These are phyloP conservation scores for Penicillium hesseltinei DNA, from an alignment of 2,329 filamentous ascomycete species.

Conservation along the genomic window DNA sequence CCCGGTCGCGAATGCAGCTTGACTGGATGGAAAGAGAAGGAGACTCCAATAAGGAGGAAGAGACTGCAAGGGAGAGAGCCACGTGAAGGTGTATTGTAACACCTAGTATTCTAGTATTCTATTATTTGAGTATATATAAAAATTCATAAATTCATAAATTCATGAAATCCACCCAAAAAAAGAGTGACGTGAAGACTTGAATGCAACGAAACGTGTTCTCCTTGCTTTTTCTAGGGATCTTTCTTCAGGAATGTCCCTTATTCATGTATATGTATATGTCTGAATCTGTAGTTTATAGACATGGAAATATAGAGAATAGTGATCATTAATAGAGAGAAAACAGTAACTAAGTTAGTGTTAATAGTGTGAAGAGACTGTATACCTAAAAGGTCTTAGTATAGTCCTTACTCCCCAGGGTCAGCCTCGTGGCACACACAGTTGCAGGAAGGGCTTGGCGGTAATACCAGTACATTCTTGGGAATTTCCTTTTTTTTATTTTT, in stretches of 20 bases:
- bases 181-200: conserved; percentile 6
- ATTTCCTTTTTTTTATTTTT: neutral
- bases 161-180: neutral
- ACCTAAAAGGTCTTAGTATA: neutral
- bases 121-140: neutral
- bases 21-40: conserved; percentile 2
- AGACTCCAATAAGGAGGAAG: neutral
- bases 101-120: neutral
- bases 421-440: conserved; percentile 30
- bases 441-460: conserved; percentile 25
- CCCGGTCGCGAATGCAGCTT: conserved; percentile 9
- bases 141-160: neutral
- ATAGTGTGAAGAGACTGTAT: neutral
- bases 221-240: conserved; percentile 5
- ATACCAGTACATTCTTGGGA: conserved; percentile 9
- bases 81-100: conserved; percentile 8
- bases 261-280: neutral
- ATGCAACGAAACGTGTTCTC: conserved; percentile 9
- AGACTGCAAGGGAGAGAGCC: conserved; percentile 5
- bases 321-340: neutral
- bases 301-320: too few species aligned
- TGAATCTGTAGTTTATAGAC: too few species aligned
- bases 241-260: neutral
- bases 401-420: conserved; percentile 20
- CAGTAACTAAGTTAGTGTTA: too few species aligned